Conservation (phyloP, 176 grass and related monocot genomes). For the Triticum monococcum region DNA sequence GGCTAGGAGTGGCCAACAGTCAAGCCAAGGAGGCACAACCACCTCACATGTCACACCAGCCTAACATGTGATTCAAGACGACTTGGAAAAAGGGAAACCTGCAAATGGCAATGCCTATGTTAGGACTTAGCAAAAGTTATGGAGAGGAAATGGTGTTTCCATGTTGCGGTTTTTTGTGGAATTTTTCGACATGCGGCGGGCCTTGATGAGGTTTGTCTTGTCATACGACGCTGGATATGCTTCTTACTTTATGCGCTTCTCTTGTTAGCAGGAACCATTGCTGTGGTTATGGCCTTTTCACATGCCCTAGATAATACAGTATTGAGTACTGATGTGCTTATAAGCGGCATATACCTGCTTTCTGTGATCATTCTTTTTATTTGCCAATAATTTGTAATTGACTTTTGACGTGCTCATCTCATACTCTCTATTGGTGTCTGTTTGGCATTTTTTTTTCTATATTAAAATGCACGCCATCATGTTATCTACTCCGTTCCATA, state of each 20-base stretch:
- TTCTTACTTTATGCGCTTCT: neutral
- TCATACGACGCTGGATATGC: conserved; percentile 27
- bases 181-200: conserved; percentile 24
- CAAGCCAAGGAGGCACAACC: neutral
- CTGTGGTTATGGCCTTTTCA: neutral
- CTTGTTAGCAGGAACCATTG: neutral
- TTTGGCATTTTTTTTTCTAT: neutral
- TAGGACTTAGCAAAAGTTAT: conserved; percentile 9
- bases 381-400: conserved; percentile 8
- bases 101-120: neutral
- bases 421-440: neutral
- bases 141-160: conserved; percentile 32
- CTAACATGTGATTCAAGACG: conserved; percentile 28
- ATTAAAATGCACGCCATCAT: neutral
- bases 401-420: neutral
- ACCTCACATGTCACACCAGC: neutral
- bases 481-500: neutral
- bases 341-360: neutral
- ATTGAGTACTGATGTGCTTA: neutral
- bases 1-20: conserved; percentile 52
- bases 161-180: conserved; percentile 24
- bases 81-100: neutral
- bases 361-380: neutral
- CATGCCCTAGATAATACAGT: neutral
- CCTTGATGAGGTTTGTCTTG: conserved; percentile 24